Evolutionary conservation across 306 rosid genomes (phyloP).

Genomic region (Quercus bicolor): DNA sequence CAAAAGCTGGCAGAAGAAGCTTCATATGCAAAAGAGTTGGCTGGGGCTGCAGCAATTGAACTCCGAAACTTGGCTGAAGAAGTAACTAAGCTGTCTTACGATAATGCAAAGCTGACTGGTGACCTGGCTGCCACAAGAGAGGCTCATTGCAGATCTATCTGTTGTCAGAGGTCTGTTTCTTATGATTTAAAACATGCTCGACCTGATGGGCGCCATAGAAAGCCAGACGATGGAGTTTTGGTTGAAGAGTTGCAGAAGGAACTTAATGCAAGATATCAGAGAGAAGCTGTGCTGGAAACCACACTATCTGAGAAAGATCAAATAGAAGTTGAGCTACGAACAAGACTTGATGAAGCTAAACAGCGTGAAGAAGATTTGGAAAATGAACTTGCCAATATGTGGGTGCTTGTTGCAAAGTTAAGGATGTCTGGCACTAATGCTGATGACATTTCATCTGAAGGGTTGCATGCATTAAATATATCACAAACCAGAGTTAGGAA

Average conservation of each 20-base stretch:
- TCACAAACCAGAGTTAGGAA: slow-evolving; percentile 32
- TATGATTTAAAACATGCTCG: slow-evolving; percentile 41
- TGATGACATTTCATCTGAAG: slow-evolving; percentile 41
- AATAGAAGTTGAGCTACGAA: slow-evolving; percentile 50
- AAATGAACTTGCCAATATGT: slow-evolving; percentile 72
- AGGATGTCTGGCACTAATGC: slow-evolving; percentile 38
- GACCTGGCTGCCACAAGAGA: slow-evolving; percentile 55
- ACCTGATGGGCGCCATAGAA: slow-evolving; percentile 31
- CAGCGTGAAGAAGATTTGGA: slow-evolving; percentile 56
- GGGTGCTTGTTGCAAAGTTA: slow-evolving; percentile 48
- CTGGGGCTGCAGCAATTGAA: slow-evolving; percentile 83
- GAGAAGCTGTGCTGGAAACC: slow-evolving; percentile 62
- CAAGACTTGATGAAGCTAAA: slow-evolving; percentile 62
- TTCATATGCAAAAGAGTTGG: slow-evolving; percentile 86
- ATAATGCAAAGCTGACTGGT: slow-evolving; percentile 63
- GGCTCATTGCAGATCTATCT: slow-evolving; percentile 37
- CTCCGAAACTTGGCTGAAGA: slow-evolving; percentile 82
- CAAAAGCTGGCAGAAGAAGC: slow-evolving; percentile 77
- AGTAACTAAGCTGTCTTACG: slow-evolving; percentile 76
- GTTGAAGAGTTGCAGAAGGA: slow-evolving; percentile 60
- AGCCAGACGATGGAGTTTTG: slow-evolving; percentile 39
- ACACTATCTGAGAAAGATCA: slow-evolving; percentile 52
- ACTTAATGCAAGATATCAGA: slow-evolving; percentile 55
- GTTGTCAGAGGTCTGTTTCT: slow-evolving; percentile 38
- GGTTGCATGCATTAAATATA: slow-evolving; percentile 32